Conservation (phyloP, 2,329 filamentous ascomycete species). For the Xylariaceae sp. region DNA sequence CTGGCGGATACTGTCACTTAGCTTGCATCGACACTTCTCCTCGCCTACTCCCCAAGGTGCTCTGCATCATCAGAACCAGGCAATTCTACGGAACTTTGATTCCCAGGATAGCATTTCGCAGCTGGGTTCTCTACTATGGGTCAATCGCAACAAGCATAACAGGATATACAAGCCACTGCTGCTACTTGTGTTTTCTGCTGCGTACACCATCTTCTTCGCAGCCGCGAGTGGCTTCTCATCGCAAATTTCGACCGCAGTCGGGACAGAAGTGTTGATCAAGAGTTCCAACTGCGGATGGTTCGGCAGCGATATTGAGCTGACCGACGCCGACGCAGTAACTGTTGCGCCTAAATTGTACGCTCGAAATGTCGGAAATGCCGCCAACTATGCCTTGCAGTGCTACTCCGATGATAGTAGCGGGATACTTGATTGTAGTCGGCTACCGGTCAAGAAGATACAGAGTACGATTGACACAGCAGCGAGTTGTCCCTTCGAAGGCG, state of each 20-base stretch:
- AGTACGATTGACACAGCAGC: neutral
- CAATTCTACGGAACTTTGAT: conserved; percentile 1
- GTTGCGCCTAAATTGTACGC: neutral
- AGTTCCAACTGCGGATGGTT: conserved; percentile 2
- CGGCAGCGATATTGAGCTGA: neutral
- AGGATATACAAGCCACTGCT: neutral
- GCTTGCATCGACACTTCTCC: conserved; percentile 1
- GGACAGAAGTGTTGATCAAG: conserved; percentile 5
- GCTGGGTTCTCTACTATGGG: neutral
- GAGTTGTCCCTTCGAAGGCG: conserved; percentile 4
- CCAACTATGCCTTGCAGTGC: conserved; percentile 12
- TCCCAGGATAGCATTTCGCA: neutral
- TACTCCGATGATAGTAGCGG: conserved; percentile 1
- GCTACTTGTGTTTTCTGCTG: neutral
- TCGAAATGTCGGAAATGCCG: conserved; percentile 2
- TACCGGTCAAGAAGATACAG: neutral
- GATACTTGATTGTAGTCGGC: conserved; percentile 1
- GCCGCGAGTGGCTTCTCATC: conserved; percentile 12
- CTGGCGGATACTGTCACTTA: conserved; percentile 9
- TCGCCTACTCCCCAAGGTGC: neutral
- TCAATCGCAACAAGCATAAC: neutral
- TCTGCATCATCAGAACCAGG: conserved; percentile 7
- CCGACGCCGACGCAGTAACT: neutral
- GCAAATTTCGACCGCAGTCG: conserved; percentile 6
- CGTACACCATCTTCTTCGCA: conserved; percentile 1